Evolutionary conservation across 140 eudicot species (phyloP), one percentile per base, ranked within the genome.

Genomic region (Ambrosia hybrid): DNA sequence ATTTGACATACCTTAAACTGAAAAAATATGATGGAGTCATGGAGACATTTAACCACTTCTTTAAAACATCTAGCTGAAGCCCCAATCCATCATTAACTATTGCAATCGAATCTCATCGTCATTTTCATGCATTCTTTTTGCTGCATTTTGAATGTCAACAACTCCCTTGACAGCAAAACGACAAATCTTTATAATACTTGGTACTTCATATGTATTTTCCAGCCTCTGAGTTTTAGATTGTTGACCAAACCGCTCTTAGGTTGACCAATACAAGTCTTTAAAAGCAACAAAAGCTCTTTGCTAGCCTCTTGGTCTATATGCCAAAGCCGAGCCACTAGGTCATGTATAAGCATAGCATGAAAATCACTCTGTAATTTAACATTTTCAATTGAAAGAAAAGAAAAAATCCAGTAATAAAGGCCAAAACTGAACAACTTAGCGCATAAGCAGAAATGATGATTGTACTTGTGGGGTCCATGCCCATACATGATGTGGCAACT

Each of bases 371-470:
- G 68, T 13, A 77, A 73, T 10, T 63, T 59, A 33, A 56, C 39
- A 51, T 73, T 67, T 34, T 65, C 71, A 70, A 64, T 69, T 41
- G 88, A 49, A 73, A 69, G 65, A 68, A 72, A 76, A 85, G 83
- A 49, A 79, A 64, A 76, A 84, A 84, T 53, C 87, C 94, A 53
- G 86, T 78, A 73, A 86, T 63, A 58, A 88, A 90, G n/a, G 97
- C 96, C 86, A 94, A 78, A 16, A 85, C 70, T 51, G 97, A 94
- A 83, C 97, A 94, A 75, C 85, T 75, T 57, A 90, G 66, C 15
- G 95, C 96, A 30, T 82, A 82, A 43, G 84, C 73, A 6, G 94
- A 90, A 75, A 90, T 67, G 51, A 76, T 71, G 80, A 26, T 69
- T 39, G 48, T 61, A 72, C 90, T 84, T 70, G 74, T 76, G 59